Evolutionary conservation across 371 early-diverging fungal genomes (phyloP).

Genomic region (Apophysomyces elegans): DNA sequence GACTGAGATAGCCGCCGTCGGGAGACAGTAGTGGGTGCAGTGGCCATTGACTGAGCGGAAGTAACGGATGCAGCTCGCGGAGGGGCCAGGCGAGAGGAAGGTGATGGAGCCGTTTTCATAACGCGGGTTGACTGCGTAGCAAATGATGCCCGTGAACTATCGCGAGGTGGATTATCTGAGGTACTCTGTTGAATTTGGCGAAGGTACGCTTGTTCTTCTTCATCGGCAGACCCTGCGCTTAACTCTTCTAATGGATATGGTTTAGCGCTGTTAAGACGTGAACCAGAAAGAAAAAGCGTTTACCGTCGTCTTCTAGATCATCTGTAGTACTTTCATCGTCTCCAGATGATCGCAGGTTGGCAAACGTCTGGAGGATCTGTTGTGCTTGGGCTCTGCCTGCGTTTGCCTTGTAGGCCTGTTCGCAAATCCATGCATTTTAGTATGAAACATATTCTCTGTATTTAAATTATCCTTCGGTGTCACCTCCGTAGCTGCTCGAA

Average conservation of each 20-base stretch:
- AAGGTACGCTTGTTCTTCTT: constrained; percentile 34
- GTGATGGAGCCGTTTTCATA: background rate
- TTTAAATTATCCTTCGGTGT: background rate
- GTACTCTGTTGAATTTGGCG: constrained; percentile 10
- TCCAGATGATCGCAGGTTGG: constrained; percentile 38
- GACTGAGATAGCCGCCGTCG: background rate
- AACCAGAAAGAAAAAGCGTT: too few relatives aligned
- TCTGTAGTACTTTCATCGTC: constrained; percentile 26
- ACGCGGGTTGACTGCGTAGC: background rate
- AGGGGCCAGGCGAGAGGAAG: background rate
- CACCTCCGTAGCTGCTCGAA: constrained; percentile 29
- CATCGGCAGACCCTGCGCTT: constrained; percentile 29
- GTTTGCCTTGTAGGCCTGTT: constrained; percentile 22
- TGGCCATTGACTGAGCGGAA: constrained; percentile 15
- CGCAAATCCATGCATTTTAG: background rate
- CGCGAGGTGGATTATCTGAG: background rate
- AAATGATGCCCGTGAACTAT: background rate
- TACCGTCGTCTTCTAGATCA: constrained; percentile 14
- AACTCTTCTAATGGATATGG: constrained; percentile 8
- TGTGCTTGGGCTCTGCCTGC: constrained; percentile 24
- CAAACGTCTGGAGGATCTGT: constrained; percentile 45
- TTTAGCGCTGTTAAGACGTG: background rate
- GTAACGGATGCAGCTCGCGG: background rate
- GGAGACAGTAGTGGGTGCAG: constrained; percentile 26
- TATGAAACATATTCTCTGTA: background rate